Evolutionary conservation across 2,329 filamentous ascomycete species (phyloP).

Genomic region (Pseudogymnoascus sp.): DNA sequence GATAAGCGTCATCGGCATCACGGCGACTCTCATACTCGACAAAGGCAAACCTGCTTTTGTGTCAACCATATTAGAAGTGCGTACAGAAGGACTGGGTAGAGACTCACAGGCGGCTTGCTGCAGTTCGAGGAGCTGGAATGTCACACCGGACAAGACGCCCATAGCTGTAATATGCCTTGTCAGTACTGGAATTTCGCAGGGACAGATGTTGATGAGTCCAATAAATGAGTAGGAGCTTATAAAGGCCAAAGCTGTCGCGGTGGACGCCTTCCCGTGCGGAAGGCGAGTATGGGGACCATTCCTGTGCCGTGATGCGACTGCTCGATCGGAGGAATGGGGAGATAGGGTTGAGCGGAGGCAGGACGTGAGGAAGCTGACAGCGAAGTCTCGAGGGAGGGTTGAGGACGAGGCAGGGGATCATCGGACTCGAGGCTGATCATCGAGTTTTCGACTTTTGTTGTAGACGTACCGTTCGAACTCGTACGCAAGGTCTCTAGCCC

Average conservation of each 20-base stretch:
- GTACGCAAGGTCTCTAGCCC: slow-evolving; percentile 98
- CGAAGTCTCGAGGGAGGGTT: slow-evolving; percentile 35
- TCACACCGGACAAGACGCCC: slow-evolving; percentile 96
- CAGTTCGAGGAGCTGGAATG: slow-evolving; percentile 90
- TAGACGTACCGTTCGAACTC: slow-evolving; percentile 99
- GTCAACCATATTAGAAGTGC: slow-evolving; percentile 29
- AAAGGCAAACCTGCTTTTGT: slow-evolving; percentile 72
- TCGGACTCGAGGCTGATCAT: slow-evolving; percentile 33
- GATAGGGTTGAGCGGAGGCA: slow-evolving; percentile 31
- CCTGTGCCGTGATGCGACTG: slow-evolving; percentile 24
- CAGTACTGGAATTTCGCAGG: slow-evolving; percentile 18
- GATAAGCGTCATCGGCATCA: slow-evolving; percentile 96
- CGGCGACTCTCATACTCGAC: slow-evolving; percentile 98
- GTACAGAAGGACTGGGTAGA: slow-evolving; percentile 17
- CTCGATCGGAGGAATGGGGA: slow-evolving; percentile 34
- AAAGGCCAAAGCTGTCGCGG: slow-evolving; percentile 17
- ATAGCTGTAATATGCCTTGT: slow-evolving; percentile 56
- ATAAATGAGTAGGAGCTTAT: slow-evolving; percentile 13
- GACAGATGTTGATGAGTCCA: slow-evolving; percentile 14
- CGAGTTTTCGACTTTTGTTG: slow-evolving; percentile 41
- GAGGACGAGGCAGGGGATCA: slow-evolving; percentile 32
- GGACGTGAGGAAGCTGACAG: slow-evolving; percentile 38
- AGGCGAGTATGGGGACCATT: slow-evolving; percentile 10
- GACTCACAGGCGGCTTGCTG: slow-evolving; percentile 89
- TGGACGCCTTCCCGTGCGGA: slow-evolving; percentile 16